A percentile compares a stretch with the other conserved stretches of the same genome.
phyloP scores from a whole-genome alignment of 2,329 filamentous ascomycete genomes.

The Colletotrichum liaoningense region DNA sequence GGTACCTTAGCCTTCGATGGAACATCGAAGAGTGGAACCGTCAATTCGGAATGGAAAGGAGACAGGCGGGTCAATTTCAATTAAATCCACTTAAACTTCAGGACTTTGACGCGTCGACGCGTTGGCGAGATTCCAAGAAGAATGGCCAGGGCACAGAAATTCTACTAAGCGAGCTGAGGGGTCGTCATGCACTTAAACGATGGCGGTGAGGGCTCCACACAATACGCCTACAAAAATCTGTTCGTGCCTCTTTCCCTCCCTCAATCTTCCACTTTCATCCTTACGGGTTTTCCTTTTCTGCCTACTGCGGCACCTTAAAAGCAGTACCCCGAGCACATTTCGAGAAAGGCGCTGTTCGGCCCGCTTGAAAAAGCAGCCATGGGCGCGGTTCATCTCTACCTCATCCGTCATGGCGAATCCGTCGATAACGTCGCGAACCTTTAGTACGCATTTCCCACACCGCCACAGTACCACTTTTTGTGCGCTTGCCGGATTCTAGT shows the following conservation, averaged over 20 bases:
- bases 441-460: slow-evolving; percentile 64
- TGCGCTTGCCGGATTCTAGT: slow-evolving; percentile 15
- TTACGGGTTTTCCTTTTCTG: neutral
- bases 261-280: neutral
- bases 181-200: neutral
- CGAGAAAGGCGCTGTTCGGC: neutral
- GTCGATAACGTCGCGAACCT: slow-evolving; percentile 87
- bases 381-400: slow-evolving; percentile 61
- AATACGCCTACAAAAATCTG: neutral
- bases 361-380: slow-evolving; percentile 12
- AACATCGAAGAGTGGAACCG: too few relatives aligned
- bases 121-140: neutral
- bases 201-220: neutral
- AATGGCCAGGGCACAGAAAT: neutral
- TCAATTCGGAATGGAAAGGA: too few relatives aligned
- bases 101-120: neutral
- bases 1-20: too few relatives aligned
- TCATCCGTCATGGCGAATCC: slow-evolving; percentile 90
- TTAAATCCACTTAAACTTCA: too few relatives aligned
- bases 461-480: neutral
- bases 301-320: too few relatives aligned
- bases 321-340: neutral
- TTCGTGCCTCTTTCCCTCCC: neutral
- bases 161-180: neutral
- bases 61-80: too few relatives aligned